phyloP scores from a whole-genome alignment of 2,329 filamentous ascomycete genomes.

The Ophiostoma sp. region DNA sequence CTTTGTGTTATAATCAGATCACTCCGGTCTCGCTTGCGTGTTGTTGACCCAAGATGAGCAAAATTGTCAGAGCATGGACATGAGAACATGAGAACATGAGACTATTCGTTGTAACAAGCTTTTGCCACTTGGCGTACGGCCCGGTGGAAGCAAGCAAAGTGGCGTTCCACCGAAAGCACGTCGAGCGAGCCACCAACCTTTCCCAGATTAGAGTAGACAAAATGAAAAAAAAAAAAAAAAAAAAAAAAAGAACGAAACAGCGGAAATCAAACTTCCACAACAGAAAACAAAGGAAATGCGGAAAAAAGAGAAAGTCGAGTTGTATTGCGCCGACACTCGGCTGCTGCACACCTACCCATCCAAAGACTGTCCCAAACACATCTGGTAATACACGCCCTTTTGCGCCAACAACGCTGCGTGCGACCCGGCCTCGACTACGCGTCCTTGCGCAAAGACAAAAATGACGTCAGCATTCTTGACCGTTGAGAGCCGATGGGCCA shows the following conservation, averaged over 20 bases:
- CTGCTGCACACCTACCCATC: conserved; percentile 21
- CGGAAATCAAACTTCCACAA: not conserved
- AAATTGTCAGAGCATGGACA: no score
- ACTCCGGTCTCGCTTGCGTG: not conserved
- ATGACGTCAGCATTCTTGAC: conserved; percentile 70
- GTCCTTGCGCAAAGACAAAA: conserved; percentile 66
- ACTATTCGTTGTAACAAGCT: not conserved
- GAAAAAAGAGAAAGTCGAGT: not conserved
- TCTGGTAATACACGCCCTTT: conserved; percentile 53
- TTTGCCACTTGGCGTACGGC: not conserved
- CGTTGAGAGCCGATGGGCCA: conserved; percentile 65
- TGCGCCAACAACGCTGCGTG: conserved; percentile 52
- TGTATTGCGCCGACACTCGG: not conserved
- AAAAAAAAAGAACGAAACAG: not conserved
- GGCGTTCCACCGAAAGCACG: not conserved
- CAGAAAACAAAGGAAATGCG: not conserved
- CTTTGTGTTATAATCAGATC: not conserved
- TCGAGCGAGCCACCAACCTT: not conserved
- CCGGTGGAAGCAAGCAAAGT: not conserved
- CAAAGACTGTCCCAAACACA: conserved; percentile 35
- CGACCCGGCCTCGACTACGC: conserved; percentile 61
- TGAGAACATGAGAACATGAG: no score
- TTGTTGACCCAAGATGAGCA: not conserved
- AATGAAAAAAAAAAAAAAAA: not conserved
- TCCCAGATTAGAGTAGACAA: not conserved